Conservation (phyloP, 345 rosid species). For the Hibiscus trionum region DNA sequence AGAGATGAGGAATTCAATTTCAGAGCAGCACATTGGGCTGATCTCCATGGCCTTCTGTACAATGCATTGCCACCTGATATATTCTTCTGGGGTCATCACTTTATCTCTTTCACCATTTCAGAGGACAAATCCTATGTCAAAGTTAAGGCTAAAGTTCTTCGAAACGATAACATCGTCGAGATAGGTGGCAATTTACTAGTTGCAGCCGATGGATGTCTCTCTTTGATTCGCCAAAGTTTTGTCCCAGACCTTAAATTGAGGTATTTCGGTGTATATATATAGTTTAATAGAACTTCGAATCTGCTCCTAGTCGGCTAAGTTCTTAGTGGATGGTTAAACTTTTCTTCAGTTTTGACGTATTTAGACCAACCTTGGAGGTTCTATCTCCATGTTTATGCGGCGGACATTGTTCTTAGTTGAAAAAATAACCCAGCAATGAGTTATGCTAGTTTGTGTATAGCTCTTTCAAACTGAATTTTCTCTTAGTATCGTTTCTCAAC, state of each 20-base stretch:
- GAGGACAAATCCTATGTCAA: conserved; percentile 33
- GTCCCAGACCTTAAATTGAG: conserved; percentile 59
- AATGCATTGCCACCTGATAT: conserved; percentile 37
- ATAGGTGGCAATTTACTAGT: conserved; percentile 55
- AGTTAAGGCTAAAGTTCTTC: conserved; percentile 41
- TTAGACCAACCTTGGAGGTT: no score
- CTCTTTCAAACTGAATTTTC: not conserved
- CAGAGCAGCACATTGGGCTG: conserved; percentile 77
- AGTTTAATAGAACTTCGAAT: no score
- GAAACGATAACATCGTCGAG: conserved; percentile 38
- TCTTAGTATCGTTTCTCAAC: no score
- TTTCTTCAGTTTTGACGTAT: no score
- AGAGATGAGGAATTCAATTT: conserved; percentile 67
- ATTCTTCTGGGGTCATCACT: conserved; percentile 60
- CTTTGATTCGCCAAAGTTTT: conserved; percentile 53
- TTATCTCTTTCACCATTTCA: conserved; percentile 25
- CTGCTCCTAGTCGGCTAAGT: not conserved
- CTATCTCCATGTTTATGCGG: no score
- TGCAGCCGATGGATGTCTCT: conserved; percentile 78
- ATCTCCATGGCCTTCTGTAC: conserved; percentile 52
- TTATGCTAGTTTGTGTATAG: not conserved
- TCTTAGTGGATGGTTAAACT: not conserved
- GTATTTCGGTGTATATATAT: conserved; percentile 25
- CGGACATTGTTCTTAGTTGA: no score
- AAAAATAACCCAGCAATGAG: not conserved